Conservation (phyloP, 2,329 filamentous ascomycete species). For the Aspergillus glaucus region DNA sequence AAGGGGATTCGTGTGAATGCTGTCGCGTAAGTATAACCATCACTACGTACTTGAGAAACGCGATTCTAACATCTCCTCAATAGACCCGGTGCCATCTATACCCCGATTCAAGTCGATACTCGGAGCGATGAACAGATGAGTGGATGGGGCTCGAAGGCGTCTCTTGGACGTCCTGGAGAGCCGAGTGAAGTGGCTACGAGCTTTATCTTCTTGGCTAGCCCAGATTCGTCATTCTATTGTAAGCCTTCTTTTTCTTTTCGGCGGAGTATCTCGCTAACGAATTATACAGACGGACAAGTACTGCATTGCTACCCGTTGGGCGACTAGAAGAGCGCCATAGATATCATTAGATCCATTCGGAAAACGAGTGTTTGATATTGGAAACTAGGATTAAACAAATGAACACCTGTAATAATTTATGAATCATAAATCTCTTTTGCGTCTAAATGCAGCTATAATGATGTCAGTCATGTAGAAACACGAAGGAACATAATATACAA, state of each 20-base stretch:
- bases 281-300: constrained; percentile 26
- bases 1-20: constrained; percentile 53
- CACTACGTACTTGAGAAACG: background rate
- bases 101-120: constrained; percentile 31
- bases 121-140: constrained; percentile 30
- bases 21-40: constrained; percentile 29
- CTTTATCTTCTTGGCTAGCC: constrained; percentile 34
- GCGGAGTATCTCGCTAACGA: background rate
- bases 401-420: too few species aligned
- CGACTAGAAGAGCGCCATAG: constrained; percentile 17
- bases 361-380: too few species aligned
- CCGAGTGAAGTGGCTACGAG: constrained; percentile 36
- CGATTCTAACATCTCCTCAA: constrained; percentile 6
- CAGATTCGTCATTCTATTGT: constrained; percentile 31
- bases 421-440: too few species aligned
- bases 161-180: constrained; percentile 31
- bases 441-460: background rate
- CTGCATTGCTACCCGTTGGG: constrained; percentile 31
- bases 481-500: background rate
- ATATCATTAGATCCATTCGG: background rate
- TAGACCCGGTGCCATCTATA: constrained; percentile 28
- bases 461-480: background rate
- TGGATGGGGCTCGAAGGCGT: constrained; percentile 20
- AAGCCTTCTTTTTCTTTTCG: constrained; percentile 8
- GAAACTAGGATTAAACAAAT: too few species aligned